Base-by-base conservation (phyloP, 2,329 filamentous ascomycete species). In the Podosphaera xanthii region DNA sequence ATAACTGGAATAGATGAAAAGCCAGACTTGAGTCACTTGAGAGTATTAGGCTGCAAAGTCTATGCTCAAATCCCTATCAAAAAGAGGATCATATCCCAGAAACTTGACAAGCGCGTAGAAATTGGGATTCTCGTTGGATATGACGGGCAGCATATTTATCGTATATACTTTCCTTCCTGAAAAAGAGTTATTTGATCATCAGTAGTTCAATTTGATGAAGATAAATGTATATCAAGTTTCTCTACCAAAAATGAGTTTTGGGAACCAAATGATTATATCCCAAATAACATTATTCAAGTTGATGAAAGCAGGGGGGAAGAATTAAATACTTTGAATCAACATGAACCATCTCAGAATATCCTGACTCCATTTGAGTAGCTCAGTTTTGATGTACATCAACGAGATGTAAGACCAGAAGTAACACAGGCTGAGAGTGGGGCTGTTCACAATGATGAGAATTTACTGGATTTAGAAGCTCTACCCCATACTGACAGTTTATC, bases 321-420 rank as follows among this genome's bases (percentile, higher is more conserved):
- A n/a, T n/a, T n/a, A n/a, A n/a, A n/a, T n/a, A n/a, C n/a, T n/a
- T n/a, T n/a, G n/a, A n/a, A n/a, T n/a, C n/a, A n/a, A n/a, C n/a
- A n/a, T n/a, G n/a, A n/a, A n/a, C n/a, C n/a, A n/a, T n/a, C n/a
- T n/a, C n/a, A n/a, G n/a, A n/a, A n/a, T n/a, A n/a, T n/a, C n/a
- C n/a, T 2, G 30, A 56, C 34, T 36, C 50, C 53, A 36, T 56
- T 56, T 56, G 53, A 56, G 53, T 35, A 56, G 36, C 53, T 56
- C 9, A 56, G 34, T 56, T 56, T 56, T 56, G 53, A 56, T 40
- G 34, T 38, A 56, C 34, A 40, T 56, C 34, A 40, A 56, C 53
- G 2, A 56, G 34, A 56, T 56, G 8, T 56, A 56, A 35, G n/a
- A 56, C 3, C 36, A 14, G 53, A 30, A 3, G 34, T 4, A 36